Percentiles rank a stretch among this genome's conserved stretches.
phyloP scores from a whole-genome alignment of 768 basidiomycete species.

The Amanita rubescens region DNA sequence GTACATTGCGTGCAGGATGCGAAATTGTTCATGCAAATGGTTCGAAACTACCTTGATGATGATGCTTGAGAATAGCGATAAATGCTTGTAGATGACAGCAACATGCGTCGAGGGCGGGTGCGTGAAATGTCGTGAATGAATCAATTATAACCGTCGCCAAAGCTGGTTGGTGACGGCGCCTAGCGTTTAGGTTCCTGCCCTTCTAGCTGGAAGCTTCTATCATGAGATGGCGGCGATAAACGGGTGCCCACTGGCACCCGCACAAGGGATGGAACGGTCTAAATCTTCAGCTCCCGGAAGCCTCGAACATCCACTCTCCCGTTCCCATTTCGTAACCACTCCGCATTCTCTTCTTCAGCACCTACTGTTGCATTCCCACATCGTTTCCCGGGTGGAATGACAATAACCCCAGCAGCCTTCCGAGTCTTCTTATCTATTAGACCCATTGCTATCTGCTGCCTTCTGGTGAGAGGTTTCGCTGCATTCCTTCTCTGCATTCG shows the following conservation, averaged over 20 bases:
- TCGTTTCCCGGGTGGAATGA: constrained; percentile 58
- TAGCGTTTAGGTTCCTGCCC: background rate
- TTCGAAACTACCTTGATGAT: background rate
- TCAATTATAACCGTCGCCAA: background rate
- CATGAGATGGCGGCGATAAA: background rate
- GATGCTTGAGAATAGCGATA: background rate
- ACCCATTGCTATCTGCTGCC: constrained; percentile 64
- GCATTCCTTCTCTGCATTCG: constrained; percentile 10
- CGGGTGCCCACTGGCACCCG: background rate
- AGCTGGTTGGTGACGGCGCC: background rate
- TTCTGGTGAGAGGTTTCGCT: constrained; percentile 46
- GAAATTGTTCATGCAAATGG: background rate
- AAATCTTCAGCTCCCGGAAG: constrained; percentile 72
- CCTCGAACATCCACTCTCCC: constrained; percentile 69
- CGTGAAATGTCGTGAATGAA: background rate
- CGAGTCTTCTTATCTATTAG: constrained; percentile 37
- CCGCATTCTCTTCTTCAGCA: constrained; percentile 23
- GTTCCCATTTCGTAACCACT: constrained; percentile 46
- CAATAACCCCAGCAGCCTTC: constrained; percentile 55
- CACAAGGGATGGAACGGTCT: background rate
- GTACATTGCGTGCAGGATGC: background rate
- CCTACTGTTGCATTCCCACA: constrained; percentile 18
- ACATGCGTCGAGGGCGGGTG: background rate
- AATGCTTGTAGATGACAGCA: constrained; percentile 1
- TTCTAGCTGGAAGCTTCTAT: background rate